Base-by-base conservation (phyloP, 1,139 yeast species). In the Protomyces gravidus region DNA sequence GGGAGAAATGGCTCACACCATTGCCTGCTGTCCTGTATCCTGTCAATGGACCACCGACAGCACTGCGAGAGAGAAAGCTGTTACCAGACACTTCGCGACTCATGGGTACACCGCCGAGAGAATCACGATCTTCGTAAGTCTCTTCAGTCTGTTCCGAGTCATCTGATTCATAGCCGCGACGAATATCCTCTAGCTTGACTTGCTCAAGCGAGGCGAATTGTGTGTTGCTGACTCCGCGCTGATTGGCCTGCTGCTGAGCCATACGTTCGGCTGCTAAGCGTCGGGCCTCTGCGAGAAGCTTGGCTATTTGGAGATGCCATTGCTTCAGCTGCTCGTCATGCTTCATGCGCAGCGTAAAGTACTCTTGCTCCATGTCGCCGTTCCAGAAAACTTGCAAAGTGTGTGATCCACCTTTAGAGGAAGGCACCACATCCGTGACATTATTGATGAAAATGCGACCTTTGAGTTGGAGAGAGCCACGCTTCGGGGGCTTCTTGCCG, bases 391-490 rank as follows among this genome's bases (percentile, higher is more conserved):
- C 59, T 17, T 65, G 64, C 11, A 66, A 56, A 27, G 64, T 65
- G 60, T 32, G 61, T 50, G 39, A 48, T 56, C 48, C 45, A 47
- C 32, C 57, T 59, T 30, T 59, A 9, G 21, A 48, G 42, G 58
- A 33, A 9, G 67, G 60, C 2, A 67, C 64, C 6, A 73, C 72
- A 56, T 68, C 66, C 15, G 73, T 69, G 53, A 76, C 70, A 61
- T 73, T 74, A 27, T 72, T 73, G 64, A 74, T 68, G 65, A 72
- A 75, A 42, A 74, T 74, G 30, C 78, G 71, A 33, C 77, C 78
- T 65, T 73, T 74, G 28, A 75, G 67, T 40, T 72, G 74, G 26
- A 75, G 67, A 30, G 60, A 61, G 25, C 60, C 58, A 23, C 64
- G 61, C 50, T 65, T 64, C 60, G 62, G 64, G 30, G 62, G 61